Evolutionary conservation across 371 early-diverging fungal species (phyloP).

Genomic region (Lichtheimia corymbifera): DNA sequence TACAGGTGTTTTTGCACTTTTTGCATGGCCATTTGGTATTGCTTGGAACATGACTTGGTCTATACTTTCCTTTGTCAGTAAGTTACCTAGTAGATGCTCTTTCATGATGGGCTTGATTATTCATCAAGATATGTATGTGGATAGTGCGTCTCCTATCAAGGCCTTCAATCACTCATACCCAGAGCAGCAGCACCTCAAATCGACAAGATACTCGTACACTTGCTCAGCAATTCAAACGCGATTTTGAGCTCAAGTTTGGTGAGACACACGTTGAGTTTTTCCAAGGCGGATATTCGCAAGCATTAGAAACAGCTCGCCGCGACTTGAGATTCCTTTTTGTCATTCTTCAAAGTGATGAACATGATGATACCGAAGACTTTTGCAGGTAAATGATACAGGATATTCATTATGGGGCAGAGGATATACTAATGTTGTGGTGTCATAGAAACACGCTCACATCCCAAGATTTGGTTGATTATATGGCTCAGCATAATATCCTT

Average conservation of each 20-base stretch:
- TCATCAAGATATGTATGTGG: conserved; percentile 30
- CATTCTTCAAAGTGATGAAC: conserved; percentile 78
- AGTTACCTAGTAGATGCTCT: conserved; percentile 1
- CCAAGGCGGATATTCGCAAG: conserved; percentile 78
- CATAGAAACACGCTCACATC: conserved; percentile 63
- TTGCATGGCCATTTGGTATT: conserved; percentile 68
- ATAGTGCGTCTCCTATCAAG: conserved; percentile 8
- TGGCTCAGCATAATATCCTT: conserved; percentile 65
- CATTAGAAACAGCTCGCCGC: conserved; percentile 71
- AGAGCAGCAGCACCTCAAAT: conserved; percentile 10
- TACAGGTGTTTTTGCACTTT: conserved; percentile 38
- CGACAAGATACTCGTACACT: conserved; percentile 59
- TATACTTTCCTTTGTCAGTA: conserved; percentile 62
- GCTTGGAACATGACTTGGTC: conserved; percentile 69
- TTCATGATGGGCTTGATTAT: neutral
- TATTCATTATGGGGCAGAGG: neutral
- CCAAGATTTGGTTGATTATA: conserved; percentile 53
- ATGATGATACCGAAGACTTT: conserved; percentile 78
- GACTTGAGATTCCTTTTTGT: conserved; percentile 77
- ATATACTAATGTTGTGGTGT: neutral
- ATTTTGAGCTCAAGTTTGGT: conserved; percentile 77
- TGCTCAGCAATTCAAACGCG: conserved; percentile 67
- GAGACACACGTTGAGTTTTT: conserved; percentile 75
- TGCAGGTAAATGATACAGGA: conserved; percentile 46
- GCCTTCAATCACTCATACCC: conserved; percentile 15